Conservation (phyloP, 129 eudicot genomes). For the Smallanthus sonchifolius region DNA sequence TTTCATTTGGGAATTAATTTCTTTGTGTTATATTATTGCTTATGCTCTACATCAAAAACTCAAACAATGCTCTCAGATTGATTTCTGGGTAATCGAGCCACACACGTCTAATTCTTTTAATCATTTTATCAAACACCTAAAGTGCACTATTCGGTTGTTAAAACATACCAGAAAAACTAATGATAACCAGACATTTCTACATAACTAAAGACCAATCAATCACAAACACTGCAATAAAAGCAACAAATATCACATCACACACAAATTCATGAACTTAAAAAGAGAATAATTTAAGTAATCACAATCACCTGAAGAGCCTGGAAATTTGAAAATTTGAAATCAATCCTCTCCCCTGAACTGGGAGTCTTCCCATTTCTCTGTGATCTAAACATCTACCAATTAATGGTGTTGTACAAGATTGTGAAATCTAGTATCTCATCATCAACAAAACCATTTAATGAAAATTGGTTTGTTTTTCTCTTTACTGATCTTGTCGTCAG, state of each 20-base stretch:
- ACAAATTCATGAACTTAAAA: neutral
- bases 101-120: neutral
- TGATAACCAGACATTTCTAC: neutral
- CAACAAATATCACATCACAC: neutral
- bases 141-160: conserved; percentile 1
- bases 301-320: conserved; percentile 78
- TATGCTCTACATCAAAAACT: neutral
- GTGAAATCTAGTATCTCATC: conserved; percentile 4
- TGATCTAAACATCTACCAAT: conserved; percentile 45
- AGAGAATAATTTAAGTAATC: neutral
- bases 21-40: too few relatives aligned
- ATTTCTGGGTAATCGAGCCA: neutral
- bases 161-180: neutral
- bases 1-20: too few relatives aligned
- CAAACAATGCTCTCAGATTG: conserved; percentile 1
- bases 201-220: neutral
- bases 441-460: conserved; percentile 12
- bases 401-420: neutral
- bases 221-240: conserved; percentile 4
- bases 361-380: conserved; percentile 54
- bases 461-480: neutral
- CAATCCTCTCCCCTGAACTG: conserved; percentile 50
- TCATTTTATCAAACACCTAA: conserved; percentile 17
- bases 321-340: conserved; percentile 72
- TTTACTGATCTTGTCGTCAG: conserved; percentile 9